phyloP scores from a whole-genome alignment of 129 eudicot species.

The Mikania micrantha region DNA sequence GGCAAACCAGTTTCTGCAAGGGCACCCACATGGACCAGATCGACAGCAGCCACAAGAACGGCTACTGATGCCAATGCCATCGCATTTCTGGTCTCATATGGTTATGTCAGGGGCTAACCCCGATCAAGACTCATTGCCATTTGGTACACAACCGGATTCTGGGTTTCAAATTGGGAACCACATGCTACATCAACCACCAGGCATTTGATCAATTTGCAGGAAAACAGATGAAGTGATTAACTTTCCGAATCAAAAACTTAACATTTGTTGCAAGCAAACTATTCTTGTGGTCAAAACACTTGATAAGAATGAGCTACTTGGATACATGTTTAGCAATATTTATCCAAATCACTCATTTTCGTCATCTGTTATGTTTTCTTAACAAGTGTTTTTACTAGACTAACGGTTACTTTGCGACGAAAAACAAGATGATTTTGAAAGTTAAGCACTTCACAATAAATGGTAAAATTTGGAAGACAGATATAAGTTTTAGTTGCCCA shows the following conservation, averaged over 20 bases:
- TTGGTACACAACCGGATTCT: slow-evolving; percentile 8
- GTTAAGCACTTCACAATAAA: background rate
- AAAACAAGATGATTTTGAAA: background rate
- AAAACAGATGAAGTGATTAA: background rate
- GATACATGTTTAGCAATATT: background rate
- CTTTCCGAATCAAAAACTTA: background rate
- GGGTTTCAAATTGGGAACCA: slow-evolving; percentile 13
- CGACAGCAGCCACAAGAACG: slow-evolving; percentile 9
- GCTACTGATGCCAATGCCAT: background rate
- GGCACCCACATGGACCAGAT: background rate
- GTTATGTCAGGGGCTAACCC: background rate
- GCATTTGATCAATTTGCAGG: slow-evolving; percentile 3
- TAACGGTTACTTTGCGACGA: slow-evolving; percentile 1
- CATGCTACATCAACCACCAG: slow-evolving; percentile 19
- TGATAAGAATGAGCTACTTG: background rate
- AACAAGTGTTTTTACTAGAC: slow-evolving; percentile 9
- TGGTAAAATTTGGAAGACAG: background rate
- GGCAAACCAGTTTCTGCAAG: slow-evolving; percentile 6
- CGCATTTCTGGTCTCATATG: slow-evolving; percentile 12
- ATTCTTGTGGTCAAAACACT: background rate
- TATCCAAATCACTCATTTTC: background rate
- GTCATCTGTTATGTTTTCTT: background rate
- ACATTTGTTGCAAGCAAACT: slow-evolving; percentile 8
- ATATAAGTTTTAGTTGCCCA: background rate
- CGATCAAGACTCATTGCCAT: background rate